Conservation (phyloP, 2,329 filamentous ascomycete genomes). For the Didymella glomerata region DNA sequence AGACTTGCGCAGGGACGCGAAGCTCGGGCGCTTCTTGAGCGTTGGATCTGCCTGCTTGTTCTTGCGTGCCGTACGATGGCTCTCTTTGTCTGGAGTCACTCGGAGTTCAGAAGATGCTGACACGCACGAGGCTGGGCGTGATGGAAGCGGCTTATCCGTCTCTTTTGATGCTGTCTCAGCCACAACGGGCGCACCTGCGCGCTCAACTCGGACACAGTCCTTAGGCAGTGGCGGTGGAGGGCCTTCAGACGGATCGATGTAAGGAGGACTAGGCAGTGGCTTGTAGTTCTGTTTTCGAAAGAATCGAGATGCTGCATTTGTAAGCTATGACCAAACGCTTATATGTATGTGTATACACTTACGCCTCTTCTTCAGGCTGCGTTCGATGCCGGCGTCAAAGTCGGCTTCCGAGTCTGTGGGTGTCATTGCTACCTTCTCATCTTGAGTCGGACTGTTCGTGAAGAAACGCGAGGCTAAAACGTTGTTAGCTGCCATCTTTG, state of each 20-base stretch:
- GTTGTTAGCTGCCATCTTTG: not conserved
- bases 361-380: conserved; percentile 29
- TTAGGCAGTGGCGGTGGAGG: not conserved
- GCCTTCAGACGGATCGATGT: not conserved
- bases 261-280: not conserved
- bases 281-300: conserved; percentile 6
- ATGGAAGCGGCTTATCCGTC: conserved; percentile 1
- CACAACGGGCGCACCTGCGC: conserved; percentile 3
- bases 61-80: not conserved
- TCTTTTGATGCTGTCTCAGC: not conserved
- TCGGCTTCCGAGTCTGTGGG: not conserved
- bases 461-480: conserved; percentile 35
- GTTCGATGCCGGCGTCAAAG: conserved; percentile 31
- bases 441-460: conserved; percentile 25
- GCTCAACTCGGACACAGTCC: not conserved
- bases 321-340: not conserved
- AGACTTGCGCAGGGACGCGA: conserved; percentile 25
- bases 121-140: not conserved
- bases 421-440: conserved; percentile 27
- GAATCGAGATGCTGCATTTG: conserved; percentile 19
- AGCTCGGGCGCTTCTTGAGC: conserved; percentile 24
- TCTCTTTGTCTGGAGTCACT: not conserved
- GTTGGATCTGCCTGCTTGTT: conserved; percentile 3
- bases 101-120: not conserved
- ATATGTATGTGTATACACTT: not conserved